Evolutionary conservation across 768 basidiomycete genomes (phyloP).

Genomic region (Lactarius indigo): DNA sequence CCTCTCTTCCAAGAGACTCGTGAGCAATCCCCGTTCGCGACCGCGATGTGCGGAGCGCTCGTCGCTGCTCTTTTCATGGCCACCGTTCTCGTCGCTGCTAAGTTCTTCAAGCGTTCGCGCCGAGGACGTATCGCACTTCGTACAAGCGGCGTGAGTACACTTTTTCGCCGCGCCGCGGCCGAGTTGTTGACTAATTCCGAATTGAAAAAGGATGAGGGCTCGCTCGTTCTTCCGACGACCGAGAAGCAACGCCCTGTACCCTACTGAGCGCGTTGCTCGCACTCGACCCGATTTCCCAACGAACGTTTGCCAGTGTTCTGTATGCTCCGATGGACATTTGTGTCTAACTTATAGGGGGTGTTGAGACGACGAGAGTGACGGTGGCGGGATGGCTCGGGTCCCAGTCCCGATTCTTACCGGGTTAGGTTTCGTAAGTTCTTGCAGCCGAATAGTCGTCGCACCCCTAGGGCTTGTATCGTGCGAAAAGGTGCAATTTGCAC

Average conservation of each 20-base stretch:
- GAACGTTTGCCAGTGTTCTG: constrained; percentile 1
- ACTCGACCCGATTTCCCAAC: constrained; percentile 3
- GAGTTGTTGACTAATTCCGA: constrained; percentile 5
- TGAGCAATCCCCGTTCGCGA: constrained; percentile 12
- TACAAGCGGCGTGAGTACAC: constrained; percentile 11
- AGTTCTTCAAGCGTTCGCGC: constrained; percentile 21
- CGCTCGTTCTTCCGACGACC: constrained; percentile 14
- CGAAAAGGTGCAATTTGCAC: constrained; percentile 13
- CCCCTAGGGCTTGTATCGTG: constrained; percentile 1
- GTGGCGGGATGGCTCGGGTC: background rate
- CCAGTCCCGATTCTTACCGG: background rate
- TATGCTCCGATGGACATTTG: constrained; percentile 14
- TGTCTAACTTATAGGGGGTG: constrained; percentile 18
- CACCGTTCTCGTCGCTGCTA: constrained; percentile 13
- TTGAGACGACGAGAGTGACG: background rate
- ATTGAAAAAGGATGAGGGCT: constrained; percentile 14
- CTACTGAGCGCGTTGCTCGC: constrained; percentile 9
- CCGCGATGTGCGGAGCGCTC: constrained; percentile 23
- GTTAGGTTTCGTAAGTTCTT: constrained; percentile 4
- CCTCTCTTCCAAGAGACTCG: constrained; percentile 12
- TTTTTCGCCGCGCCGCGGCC: background rate
- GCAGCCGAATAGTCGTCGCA: background rate
- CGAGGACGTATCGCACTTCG: constrained; percentile 18
- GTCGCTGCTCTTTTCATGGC: constrained; percentile 24
- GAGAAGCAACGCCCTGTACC: constrained; percentile 7